Evolutionary conservation across 306 rosid genomes (phyloP), one percentile per base, ranked within the genome.

Genomic region (Canavalia gladiata): DNA sequence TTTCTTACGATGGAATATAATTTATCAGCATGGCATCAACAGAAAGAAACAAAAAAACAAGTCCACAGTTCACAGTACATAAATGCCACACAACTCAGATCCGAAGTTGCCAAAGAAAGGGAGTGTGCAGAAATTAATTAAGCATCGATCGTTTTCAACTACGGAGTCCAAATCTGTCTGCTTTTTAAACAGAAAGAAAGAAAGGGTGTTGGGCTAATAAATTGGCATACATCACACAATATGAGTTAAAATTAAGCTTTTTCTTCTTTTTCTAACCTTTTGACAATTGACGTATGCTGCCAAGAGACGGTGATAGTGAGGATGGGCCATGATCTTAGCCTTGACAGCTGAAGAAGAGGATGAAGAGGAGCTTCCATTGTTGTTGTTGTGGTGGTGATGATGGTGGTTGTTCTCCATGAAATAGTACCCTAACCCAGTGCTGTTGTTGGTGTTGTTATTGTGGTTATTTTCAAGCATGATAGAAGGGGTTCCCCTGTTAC

Each of bases 321-420:
- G 98, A 90, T 95, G 99, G 43, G 93, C 93, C 96, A 93, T 91
- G 88, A 95, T 93, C 94, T 93, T 95, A 5, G 93, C 91, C 87
- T 91, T 95, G 33, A 89, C 79, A 47, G 88, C 59, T 37, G 91
- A 79, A 65, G 91, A 83, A 25, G 87, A 83, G 0, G 84, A 85
- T 9, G 89, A 82, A 4, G 82, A 84, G 34, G 87, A 82, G 46
- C 85, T 71, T 79, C 88, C 83, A 63, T 76, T 82, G 28, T 65
- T 71, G 86, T 70, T 57, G 75, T 41, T 76, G 52, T 37, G 41
- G 76, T 75, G 56, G 84, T 51, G 25, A 18, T 18, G 63, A 81
- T 52, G 78, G 73, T 57, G 63, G 81, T 68, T 66, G 46, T 30
- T 70, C 8, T 87, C 98, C 99, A 95, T 90, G 90, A 91, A 86